Conservation (phyloP, 2,329 filamentous ascomycete genomes). For the Peltaster fructicola region DNA sequence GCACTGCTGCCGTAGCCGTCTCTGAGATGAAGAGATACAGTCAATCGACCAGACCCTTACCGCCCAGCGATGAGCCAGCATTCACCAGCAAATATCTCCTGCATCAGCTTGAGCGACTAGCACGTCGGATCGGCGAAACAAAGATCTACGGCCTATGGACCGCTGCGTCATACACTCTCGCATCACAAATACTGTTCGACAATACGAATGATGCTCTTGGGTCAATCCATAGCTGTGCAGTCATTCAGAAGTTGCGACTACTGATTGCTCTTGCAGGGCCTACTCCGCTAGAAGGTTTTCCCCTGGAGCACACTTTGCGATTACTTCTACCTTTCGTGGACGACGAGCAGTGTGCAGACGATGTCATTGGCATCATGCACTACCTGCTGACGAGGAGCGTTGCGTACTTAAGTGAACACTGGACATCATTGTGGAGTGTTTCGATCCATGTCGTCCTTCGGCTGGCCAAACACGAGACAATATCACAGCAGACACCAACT, state of each 20-base stretch:
- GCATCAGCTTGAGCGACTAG: slow-evolving; percentile 62
- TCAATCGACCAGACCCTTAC: slow-evolving; percentile 46
- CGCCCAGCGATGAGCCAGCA: slow-evolving; percentile 68
- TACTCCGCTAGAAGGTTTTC: slow-evolving; percentile 59
- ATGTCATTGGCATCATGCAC: slow-evolving; percentile 70
- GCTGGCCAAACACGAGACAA: slow-evolving; percentile 56
- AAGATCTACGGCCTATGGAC: no score
- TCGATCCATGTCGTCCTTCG: slow-evolving; percentile 64
- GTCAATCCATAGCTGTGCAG: slow-evolving; percentile 68
- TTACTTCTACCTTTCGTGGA: slow-evolving; percentile 62
- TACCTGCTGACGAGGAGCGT: slow-evolving; percentile 60
- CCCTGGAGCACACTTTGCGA: slow-evolving; percentile 76
- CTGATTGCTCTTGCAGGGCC: slow-evolving; percentile 61
- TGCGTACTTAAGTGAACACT: slow-evolving; percentile 43
- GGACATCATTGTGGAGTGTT: slow-evolving; percentile 67
- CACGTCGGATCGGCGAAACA: slow-evolving; percentile 49
- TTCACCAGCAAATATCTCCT: slow-evolving; percentile 66
- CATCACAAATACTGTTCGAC: slow-evolving; percentile 57
- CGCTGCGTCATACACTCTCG: slow-evolving; percentile 14
- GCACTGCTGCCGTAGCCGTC: slow-evolving; percentile 46
- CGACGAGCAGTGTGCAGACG: slow-evolving; percentile 75
- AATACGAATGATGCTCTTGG: slow-evolving; percentile 70
- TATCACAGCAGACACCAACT: slow-evolving; percentile 59
- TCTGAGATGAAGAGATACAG: slow-evolving; percentile 51
- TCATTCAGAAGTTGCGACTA: slow-evolving; percentile 71